These are phyloP conservation scores for Venturia asperata DNA, from an alignment of 2,329 filamentous ascomycete genomes.

Conservation along the genomic window DNA sequence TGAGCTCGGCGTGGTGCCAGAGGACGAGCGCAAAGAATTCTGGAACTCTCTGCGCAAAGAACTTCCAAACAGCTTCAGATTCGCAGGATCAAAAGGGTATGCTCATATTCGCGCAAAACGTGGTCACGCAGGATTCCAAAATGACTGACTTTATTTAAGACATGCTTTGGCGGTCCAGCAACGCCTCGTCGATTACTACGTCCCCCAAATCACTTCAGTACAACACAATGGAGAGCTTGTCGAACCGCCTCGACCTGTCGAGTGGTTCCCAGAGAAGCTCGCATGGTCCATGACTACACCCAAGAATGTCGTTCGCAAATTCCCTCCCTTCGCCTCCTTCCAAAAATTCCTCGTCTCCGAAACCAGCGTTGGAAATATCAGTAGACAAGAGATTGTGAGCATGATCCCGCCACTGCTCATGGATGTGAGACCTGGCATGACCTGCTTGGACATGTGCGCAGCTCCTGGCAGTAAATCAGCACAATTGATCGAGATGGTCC, in stretches of 20 bases:
- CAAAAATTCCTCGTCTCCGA: slow-evolving; percentile 97
- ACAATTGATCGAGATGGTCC: slow-evolving; percentile 90
- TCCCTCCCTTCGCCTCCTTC: slow-evolving; percentile 88
- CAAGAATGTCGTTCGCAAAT: slow-evolving; percentile 90
- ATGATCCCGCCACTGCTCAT: slow-evolving; percentile 97
- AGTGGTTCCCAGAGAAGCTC: slow-evolving; percentile 91
- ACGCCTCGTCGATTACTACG: slow-evolving; percentile 78
- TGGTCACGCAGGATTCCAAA: not conserved
- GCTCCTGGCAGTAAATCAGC: slow-evolving; percentile 96
- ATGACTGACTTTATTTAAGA: slow-evolving; percentile 36
- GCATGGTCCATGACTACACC: slow-evolving; percentile 98
- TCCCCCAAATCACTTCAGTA: slow-evolving; percentile 82
- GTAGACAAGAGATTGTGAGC: slow-evolving; percentile 92
- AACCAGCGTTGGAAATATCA: slow-evolving; percentile 95
- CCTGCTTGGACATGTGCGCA: slow-evolving; percentile 90
- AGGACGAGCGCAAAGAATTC: slow-evolving; percentile 71
- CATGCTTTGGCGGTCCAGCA: slow-evolving; percentile 91
- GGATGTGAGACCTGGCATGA: slow-evolving; percentile 85
- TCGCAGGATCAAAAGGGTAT: slow-evolving; percentile 89
- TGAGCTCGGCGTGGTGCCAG: slow-evolving; percentile 63
- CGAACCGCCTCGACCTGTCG: slow-evolving; percentile 70
- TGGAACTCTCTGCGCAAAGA: slow-evolving; percentile 79
- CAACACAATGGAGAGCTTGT: slow-evolving; percentile 75
- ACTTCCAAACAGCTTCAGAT: slow-evolving; percentile 94
- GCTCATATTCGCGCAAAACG: slow-evolving; percentile 20